These are phyloP conservation scores for Penicillium sp. DNA, from an alignment of 2,329 filamentous ascomycete species.

Conservation along the genomic window DNA sequence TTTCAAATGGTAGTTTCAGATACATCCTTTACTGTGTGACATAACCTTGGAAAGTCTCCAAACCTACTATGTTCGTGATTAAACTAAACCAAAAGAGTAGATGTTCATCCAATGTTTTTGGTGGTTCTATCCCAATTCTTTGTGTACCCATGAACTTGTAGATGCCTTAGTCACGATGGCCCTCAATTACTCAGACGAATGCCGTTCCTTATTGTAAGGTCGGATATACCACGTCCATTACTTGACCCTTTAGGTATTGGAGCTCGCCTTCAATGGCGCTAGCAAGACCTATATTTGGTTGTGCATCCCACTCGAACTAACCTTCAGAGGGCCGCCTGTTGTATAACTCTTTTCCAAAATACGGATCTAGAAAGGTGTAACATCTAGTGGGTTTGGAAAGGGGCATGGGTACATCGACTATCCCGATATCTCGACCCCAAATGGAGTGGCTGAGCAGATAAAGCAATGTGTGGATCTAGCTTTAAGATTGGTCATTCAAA, in stretches of 20 bases:
- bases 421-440: not conserved
- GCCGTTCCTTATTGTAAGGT: not conserved
- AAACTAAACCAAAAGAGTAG: too few species aligned
- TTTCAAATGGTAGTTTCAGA: too few species aligned
- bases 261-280: not conserved
- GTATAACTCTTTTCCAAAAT: not conserved
- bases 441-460: too few species aligned
- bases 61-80: too few species aligned
- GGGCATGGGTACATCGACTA: not conserved
- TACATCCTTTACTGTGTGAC: too few species aligned
- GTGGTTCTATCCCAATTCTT: not conserved
- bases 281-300: not conserved
- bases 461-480: too few species aligned
- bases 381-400: not conserved
- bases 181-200: not conserved
- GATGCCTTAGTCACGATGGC: not conserved
- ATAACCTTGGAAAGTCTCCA: too few species aligned
- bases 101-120: too few species aligned
- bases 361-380: not conserved
- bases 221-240: not conserved
- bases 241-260: not conserved
- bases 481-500: too few species aligned
- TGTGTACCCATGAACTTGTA: not conserved
- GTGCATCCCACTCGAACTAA: not conserved
- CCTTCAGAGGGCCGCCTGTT: not conserved